Base-by-base conservation (phyloP, 352 stramenopile species). In the Phytophthora nicotianae region DNA sequence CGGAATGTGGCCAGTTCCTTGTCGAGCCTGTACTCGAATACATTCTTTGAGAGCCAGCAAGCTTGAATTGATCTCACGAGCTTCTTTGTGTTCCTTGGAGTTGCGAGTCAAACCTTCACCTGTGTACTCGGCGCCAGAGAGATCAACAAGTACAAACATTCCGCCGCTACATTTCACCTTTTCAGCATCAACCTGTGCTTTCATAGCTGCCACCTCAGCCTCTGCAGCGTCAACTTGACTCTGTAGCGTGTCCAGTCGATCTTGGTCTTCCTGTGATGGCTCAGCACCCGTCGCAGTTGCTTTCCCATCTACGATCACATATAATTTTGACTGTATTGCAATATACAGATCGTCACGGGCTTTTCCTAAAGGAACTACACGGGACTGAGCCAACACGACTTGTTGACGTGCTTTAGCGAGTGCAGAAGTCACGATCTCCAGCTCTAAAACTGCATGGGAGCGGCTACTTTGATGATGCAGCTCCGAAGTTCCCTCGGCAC, bases 111-210 rank as follows among this genome's bases (percentile, higher is more conserved):
- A 68, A 3, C 72, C 75, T 14, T 81, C 38, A 38, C 78, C 75
- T 5, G 74, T 82, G 61, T 88, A 81, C 65, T 88, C 78, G n/a
- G 75, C 75, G 10, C 78, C 74, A 16, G 75, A 75, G 14, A 88
- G 62, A 43, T 85, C 78, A 35, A 83, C 74, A 27, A 86, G 73
- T 20, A 86, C 75, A 3, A 88, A 65, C 47, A 67, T 59, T 1
- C 78, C 78, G 19, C 78, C 60, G 16, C 29, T 4, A 32, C 35
- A 68, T 14, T 55, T 58, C 3, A 38, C 27, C 35, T 59, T 64
- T 14, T 66, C 69, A 17, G n/a, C 50, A 24, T 32, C 51, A 2
- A 73, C 66, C 0, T 40, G 50, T 8, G 23, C 62, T 58, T 78
- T 56, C 13, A 58, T 54, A 0, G 24, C 45, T 1, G 49, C 50